A percentile compares a stretch with the other conserved stretches of the same genome.
Evolutionary conservation across 306 rosid genomes (phyloP).

Genomic region (Betula pendula): DNA sequence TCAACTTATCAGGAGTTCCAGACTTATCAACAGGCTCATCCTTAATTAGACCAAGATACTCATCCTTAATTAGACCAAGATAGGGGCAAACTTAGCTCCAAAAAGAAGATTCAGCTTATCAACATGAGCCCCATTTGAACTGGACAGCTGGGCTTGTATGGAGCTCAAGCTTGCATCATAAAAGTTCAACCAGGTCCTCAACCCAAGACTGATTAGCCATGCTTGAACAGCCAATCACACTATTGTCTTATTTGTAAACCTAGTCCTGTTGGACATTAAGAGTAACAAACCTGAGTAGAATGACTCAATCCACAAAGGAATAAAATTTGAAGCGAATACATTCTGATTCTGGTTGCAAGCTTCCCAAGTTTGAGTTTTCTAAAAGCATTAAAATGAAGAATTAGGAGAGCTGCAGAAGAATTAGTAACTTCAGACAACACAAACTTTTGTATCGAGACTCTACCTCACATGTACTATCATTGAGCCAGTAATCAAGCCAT

Average conservation of each 20-base stretch:
- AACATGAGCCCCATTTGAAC: background rate
- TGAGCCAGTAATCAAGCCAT: slow-evolving; percentile 93
- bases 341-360: slow-evolving; percentile 63
- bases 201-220: background rate
- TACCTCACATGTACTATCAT: slow-evolving; percentile 39
- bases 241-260: background rate
- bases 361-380: slow-evolving; percentile 63
- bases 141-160: background rate
- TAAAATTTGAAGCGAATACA: slow-evolving; percentile 78
- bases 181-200: slow-evolving; percentile 8
- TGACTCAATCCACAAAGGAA: slow-evolving; percentile 85
- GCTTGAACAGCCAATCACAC: slow-evolving; percentile 4
- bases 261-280: slow-evolving; percentile 13
- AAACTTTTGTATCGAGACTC: slow-evolving; percentile 12
- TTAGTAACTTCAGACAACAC: slow-evolving; percentile 5
- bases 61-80: background rate
- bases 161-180: slow-evolving; percentile 1
- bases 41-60: background rate
- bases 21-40: background rate
- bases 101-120: background rate
- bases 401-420: slow-evolving; percentile 23
- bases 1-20: background rate
- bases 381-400: slow-evolving; percentile 22
- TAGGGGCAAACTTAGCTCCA: background rate
- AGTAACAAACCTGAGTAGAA: slow-evolving; percentile 62